Conservation (phyloP, 108 stramenopile species). For the Pelagomonas calceolata region DNA sequence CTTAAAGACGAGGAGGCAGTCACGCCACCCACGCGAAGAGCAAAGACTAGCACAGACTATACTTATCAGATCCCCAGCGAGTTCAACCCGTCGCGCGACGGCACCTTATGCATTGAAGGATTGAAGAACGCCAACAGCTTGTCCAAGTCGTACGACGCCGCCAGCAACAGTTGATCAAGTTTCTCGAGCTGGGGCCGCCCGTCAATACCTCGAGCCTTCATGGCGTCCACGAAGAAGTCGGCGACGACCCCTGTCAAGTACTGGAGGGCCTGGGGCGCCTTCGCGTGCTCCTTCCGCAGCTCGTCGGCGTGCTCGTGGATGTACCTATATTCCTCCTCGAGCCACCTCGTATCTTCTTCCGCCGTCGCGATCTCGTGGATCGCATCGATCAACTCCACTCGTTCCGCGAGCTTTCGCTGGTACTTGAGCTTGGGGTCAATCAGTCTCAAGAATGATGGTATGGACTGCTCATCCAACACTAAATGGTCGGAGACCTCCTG, state of each 20-base stretch:
- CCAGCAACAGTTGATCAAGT: neutral
- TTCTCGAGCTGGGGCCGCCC: neutral
- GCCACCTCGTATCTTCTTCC: neutral
- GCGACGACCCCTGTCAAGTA: neutral
- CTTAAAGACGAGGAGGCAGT: no score
- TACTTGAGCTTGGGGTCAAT: conserved; percentile 15
- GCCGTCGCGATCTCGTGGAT: neutral
- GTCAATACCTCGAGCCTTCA: neutral
- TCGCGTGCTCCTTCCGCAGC: neutral
- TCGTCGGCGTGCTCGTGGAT: neutral
- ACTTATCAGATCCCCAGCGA: no score
- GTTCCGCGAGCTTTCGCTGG: conserved; percentile 23
- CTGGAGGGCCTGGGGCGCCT: neutral
- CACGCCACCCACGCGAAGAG: no score
- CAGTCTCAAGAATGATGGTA: conserved; percentile 12
- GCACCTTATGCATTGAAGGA: neutral
- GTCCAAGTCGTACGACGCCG: neutral
- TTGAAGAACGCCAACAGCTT: neutral
- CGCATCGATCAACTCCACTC: conserved; percentile 7
- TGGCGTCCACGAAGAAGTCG: neutral
- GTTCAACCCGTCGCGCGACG: no score
- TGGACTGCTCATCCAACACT: conserved; percentile 2
- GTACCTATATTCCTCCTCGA: neutral
- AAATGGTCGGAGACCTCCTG: conserved; percentile 14
- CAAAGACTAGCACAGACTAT: no score